Evolutionary conservation across 1,284 basidiomycete species (phyloP), one percentile per base, ranked within the genome.

Genomic region (Peniophora sp.): DNA sequence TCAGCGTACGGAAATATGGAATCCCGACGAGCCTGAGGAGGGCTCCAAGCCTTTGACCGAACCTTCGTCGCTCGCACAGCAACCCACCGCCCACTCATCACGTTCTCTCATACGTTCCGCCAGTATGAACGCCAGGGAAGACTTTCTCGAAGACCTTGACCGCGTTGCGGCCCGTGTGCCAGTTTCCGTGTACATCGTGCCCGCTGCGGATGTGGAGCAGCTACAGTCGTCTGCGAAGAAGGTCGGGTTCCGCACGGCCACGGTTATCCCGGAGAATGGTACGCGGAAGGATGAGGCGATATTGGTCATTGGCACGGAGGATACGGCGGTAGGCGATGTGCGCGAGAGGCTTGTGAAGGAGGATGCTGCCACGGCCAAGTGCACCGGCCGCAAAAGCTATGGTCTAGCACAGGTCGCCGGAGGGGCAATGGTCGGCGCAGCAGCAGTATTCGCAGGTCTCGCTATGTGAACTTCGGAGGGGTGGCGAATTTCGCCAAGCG

Each of bases 301-400:
- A 44, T 61, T 81, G 27, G 62, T 82, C 37, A 66, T 83, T 35
- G 80, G 78, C 24, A 68, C 64, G n/a, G 71, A 80, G 35, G 62
- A 68, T 17, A 44, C 71, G 66, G 56, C 68, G 58, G 58, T 70
- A 50, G 46, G 68, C 27, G 27, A 32, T 12, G 27, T 32, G 27
- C 27, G 27, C 27, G 27, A 32, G 12, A 32, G 27, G 27, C 27
- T 32, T 12, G 27, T 32, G 27, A 32, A 32, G 27, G 27, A 32
- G 27, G 6, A 32, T 32, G 12, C 27, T 32, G 12, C 27, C 27
- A 12, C 27, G 27, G 27, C 27, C 27, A 32, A 32, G 12, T 12
- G 27, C 27, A 32, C 6, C 27, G 27, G 27, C 6, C 27, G 27
- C 27, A 32, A 32, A 12, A 32, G 27, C 27, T 32, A 32, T 12